Percentiles rank a stretch among this genome's conserved stretches.
These are phyloP conservation scores for Gracilaria caudata DNA, from an alignment of 23 red algal species.

Conservation along the genomic window DNA sequence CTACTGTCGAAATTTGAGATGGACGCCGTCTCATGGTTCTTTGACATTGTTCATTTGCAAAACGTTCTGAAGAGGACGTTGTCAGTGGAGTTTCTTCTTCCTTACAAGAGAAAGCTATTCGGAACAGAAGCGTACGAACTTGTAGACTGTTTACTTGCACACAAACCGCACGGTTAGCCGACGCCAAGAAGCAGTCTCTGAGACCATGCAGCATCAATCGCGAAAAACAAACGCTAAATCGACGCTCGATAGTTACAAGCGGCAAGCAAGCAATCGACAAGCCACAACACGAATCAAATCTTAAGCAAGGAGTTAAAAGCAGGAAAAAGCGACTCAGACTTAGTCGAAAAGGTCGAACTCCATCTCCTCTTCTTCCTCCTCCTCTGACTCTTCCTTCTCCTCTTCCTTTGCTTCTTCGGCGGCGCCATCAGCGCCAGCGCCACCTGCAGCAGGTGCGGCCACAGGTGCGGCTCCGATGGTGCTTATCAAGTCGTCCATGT, in stretches of 20 bases:
- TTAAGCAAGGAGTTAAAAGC: not conserved
- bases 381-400: constrained; percentile 69
- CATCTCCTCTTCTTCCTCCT: constrained; percentile 81
- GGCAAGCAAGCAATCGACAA: not conserved
- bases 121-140: not conserved
- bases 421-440: constrained; percentile 39
- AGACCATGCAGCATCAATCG: not conserved
- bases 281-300: not conserved
- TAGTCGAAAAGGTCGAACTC: constrained; percentile 85
- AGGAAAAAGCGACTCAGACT: not conserved
- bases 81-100: no score
- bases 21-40: no score
- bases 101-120: no score
- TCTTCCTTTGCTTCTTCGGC: constrained; percentile 58
- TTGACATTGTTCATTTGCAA: no score
- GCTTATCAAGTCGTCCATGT: constrained; percentile 84
- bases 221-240: not conserved
- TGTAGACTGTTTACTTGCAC: not conserved
- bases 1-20: no score
- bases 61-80: no score
- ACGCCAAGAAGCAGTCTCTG: not conserved
- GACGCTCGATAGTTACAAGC: not conserved
- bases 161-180: not conserved
- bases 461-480: constrained; percentile 76
- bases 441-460: constrained; percentile 42